phyloP scores from a whole-genome alignment of 208 protist genomes.

The Lotmaria passim region DNA sequence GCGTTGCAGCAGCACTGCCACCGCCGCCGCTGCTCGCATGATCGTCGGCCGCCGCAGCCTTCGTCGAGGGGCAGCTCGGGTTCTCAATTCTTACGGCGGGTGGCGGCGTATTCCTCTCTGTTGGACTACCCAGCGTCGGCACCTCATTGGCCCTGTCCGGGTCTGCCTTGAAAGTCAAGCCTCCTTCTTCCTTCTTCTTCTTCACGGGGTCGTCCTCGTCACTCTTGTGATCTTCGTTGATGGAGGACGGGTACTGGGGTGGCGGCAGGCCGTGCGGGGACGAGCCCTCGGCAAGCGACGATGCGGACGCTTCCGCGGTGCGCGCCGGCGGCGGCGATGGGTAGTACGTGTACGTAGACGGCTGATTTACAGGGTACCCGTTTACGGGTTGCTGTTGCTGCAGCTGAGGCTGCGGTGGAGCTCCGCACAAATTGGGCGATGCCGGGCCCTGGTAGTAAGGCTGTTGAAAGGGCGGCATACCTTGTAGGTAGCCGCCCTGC shows the following conservation, averaged over 20 bases:
- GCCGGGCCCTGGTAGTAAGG: constrained; percentile 12
- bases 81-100: background rate
- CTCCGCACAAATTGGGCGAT: constrained; percentile 12
- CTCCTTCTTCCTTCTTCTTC: background rate
- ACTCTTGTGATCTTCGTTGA: background rate
- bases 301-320: background rate
- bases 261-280: background rate
- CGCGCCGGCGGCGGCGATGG: background rate
- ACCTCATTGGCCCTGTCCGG: background rate
- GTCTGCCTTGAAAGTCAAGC: constrained; percentile 3
- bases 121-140: background rate
- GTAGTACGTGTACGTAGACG: constrained; percentile 20
- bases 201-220: background rate
- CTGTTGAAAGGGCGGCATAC: constrained; percentile 1
- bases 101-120: background rate
- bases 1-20: background rate
- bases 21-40: background rate
- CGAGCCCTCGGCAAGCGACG: background rate
- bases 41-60: background rate
- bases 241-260: constrained; percentile 3
- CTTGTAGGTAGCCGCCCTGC: background rate
- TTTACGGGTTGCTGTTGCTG: constrained; percentile 11
- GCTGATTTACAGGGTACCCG: constrained; percentile 11
- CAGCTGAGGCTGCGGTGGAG: background rate
- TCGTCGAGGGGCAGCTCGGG: background rate